Evolutionary conservation across 495 filamentous ascomycete genomes (phyloP).

Genomic region (Lasiosphaeris hirsuta): DNA sequence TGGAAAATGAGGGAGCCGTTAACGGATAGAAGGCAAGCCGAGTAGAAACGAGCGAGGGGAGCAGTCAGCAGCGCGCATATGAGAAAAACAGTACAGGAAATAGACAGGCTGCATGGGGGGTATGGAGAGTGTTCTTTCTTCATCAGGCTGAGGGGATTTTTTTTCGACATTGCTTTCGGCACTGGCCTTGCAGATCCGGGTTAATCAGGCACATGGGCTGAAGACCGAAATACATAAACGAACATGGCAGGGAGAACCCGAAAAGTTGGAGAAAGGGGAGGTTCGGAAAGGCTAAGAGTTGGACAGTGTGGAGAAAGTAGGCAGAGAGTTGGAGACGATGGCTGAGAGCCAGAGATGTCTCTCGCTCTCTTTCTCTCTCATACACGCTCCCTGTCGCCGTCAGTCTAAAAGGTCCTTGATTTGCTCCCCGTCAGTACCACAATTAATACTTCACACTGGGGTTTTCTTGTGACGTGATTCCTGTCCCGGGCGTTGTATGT

Average conservation of each 20-base stretch:
- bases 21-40: conserved; percentile 7
- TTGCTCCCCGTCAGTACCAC: no score
- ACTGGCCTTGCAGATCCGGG: conserved; percentile 39
- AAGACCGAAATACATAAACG: conserved; percentile 28
- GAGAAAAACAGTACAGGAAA: not conserved
- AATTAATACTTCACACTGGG: no score
- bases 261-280: conserved; percentile 18
- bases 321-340: conserved; percentile 8
- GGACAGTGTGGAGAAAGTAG: conserved; percentile 5
- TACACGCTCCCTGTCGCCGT: no score
- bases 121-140: not conserved
- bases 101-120: not conserved
- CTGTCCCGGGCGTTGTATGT: not conserved
- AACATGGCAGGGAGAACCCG: conserved; percentile 13
- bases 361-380: no score
- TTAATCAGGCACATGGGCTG: conserved; percentile 31
- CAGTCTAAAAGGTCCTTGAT: no score
- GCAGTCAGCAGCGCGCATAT: conserved; percentile 24
- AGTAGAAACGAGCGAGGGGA: not conserved
- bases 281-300: not conserved
- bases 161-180: conserved; percentile 18
- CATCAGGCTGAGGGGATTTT: conserved; percentile 17
- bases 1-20: not conserved
- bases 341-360: not conserved
- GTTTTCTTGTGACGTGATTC: no score